Base-by-base conservation (phyloP, 352 stramenopile species). In the Poterioochromonas sp. region DNA sequence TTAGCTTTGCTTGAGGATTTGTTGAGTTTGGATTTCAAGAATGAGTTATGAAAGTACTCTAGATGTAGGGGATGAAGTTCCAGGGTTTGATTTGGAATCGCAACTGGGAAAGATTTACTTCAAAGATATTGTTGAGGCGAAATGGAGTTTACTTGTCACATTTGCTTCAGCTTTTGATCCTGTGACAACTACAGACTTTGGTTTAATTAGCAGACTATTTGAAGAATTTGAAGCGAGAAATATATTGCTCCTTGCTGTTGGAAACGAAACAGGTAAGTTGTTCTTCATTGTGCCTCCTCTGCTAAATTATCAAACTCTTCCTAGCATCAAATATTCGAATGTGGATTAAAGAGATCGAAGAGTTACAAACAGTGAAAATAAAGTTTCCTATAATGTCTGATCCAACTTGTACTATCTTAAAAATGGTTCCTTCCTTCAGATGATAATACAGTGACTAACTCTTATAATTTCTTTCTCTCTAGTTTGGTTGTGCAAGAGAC, bases 271-370 rank as follows among this genome's bases (percentile, higher is more conserved):
- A 35, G 43, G 65, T 74, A 35, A 22, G 62, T 43, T 44, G 1
- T 44, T 29, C 2, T 71, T 12, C 41, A 32, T 44, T 43, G 11
- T 12, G 12, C 1, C 26, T 41, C 11, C 11, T 65, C 8, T 65
- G 5, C 5, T 29, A 32, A 15, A 35, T 68, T 68, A 37, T 68
- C 58, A 37, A 15, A 8, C 26, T 68, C 26, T 37, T 18, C 58
- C 12, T 58, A 74, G 65, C 53, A 35, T 15, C 65, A 12, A 74
- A 74, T 54, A 35, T 44, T 54, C 37, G 65, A 58, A 29, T 29
- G 12, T 74, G 65, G 65, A 54, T 74, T 35, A 35, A 35, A 40
- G 65, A 74, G 11, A 74, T 74, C 40, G 65, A 74, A 74, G 65
- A 74, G 40, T 35, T 74, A n/a, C 39, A 74, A 58, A 40, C 8